Conservation (phyloP, 148 eudicot genomes). For the Bassia scoparia region DNA sequence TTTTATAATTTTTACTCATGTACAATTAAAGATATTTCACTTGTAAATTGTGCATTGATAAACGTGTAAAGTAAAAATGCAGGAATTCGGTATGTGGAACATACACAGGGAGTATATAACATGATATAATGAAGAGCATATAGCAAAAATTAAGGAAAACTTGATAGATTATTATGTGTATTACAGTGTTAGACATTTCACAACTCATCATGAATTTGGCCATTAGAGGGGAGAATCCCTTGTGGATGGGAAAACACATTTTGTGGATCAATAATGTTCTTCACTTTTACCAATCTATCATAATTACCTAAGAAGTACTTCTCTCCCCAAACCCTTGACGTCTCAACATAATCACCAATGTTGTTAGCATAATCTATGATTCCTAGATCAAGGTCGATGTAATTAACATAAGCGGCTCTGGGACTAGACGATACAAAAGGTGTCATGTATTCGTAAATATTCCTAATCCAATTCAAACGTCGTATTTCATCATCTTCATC, state of each 20-base stretch:
- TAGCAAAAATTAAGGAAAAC: too few species aligned
- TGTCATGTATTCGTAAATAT: slow-evolving; percentile 33
- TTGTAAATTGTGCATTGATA: too few species aligned
- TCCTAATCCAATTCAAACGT: slow-evolving; percentile 30
- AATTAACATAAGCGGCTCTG: slow-evolving; percentile 44
- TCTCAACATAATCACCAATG: slow-evolving; percentile 2
- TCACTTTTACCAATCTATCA: slow-evolving; percentile 32
- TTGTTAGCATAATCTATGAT: background rate
- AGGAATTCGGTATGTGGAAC: too few species aligned
- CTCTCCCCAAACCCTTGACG: slow-evolving; percentile 30
- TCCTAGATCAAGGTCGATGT: slow-evolving; percentile 49
- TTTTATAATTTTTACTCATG: too few species aligned
- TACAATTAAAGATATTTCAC: too few species aligned
- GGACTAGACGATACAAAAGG: slow-evolving; percentile 41
- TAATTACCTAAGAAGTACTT: slow-evolving; percentile 33
- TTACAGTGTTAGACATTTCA: background rate
- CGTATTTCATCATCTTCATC: slow-evolving; percentile 18
- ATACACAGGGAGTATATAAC: too few species aligned
- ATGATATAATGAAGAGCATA: too few species aligned
- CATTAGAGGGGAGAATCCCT: slow-evolving; percentile 23
- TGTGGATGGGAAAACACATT: slow-evolving; percentile 34
- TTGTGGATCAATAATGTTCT: slow-evolving; percentile 29
- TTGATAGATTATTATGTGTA: too few species aligned
- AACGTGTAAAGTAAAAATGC: too few species aligned
- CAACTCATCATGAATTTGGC: slow-evolving; percentile 20